A percentile compares a stretch with the other conserved stretches of the same genome.
Conservation (phyloP, 1,284 basidiomycete genomes). For the Malassezia arunalokei region DNA sequence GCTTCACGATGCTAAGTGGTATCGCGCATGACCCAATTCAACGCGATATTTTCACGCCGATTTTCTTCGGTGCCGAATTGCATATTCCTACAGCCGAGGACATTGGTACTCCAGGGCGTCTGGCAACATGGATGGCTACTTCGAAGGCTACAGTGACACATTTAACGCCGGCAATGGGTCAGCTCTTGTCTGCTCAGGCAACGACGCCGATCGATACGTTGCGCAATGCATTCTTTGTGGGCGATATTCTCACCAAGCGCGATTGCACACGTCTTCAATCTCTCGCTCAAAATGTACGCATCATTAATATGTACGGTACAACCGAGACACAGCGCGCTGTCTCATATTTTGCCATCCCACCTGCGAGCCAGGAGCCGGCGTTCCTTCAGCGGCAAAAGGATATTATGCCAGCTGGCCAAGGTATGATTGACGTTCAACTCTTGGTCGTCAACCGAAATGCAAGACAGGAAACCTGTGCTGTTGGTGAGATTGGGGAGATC, state of each 20-base stretch:
- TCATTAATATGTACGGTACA: slow-evolving; percentile 99
- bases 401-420: slow-evolving; percentile 91
- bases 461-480: slow-evolving; percentile 71
- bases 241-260: slow-evolving; percentile 96
- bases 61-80: slow-evolving; percentile 90
- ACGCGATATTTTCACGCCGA: slow-evolving; percentile 95
- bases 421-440: slow-evolving; percentile 96
- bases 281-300: slow-evolving; percentile 70
- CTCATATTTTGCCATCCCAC: slow-evolving; percentile 88
- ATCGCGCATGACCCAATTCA: slow-evolving; percentile 99
- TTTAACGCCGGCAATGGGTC: slow-evolving; percentile 89
- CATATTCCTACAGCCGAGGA: slow-evolving; percentile 95
- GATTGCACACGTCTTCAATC: slow-evolving; percentile 91
- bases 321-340: slow-evolving; percentile 98
- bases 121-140: slow-evolving; percentile 97
- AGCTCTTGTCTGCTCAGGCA: slow-evolving; percentile 90
- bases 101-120: slow-evolving; percentile 87
- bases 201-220: slow-evolving; percentile 76
- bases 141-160: slow-evolving; percentile 71
- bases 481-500: slow-evolving; percentile 96
- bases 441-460: slow-evolving; percentile 92
- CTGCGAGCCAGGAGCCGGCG: slow-evolving; percentile 68
- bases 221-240: slow-evolving; percentile 90
- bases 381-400: slow-evolving; percentile 93
- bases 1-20: slow-evolving; percentile 96